A percentile compares a stretch with the other conserved stretches of the same genome.
phyloP scores from a whole-genome alignment of 805 yeast genomes.

The Wickerhamomyces bovis region DNA sequence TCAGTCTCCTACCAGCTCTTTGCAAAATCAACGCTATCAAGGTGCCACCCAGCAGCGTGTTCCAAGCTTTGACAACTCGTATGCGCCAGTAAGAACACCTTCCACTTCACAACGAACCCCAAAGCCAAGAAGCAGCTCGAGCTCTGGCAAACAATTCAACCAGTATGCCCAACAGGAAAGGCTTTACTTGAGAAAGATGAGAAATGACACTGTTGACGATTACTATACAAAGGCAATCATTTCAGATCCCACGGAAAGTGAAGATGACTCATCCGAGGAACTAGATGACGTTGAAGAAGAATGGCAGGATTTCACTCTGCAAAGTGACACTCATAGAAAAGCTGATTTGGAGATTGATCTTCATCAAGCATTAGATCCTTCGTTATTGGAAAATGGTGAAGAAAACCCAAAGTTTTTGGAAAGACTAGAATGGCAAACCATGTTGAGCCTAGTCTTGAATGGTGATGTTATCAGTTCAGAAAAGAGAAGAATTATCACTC shows the following conservation, averaged over 20 bases:
- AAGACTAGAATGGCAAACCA: conserved; percentile 92
- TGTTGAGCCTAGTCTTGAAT: conserved; percentile 83
- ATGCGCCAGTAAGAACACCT: conserved; percentile 23
- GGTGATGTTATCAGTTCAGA: conserved; percentile 94
- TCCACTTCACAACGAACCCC: conserved; percentile 14
- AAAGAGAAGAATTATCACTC: conserved; percentile 66
- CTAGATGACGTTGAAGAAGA: conserved; percentile 27
- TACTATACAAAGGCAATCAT: conserved; percentile 65
- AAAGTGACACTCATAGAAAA: conserved; percentile 25
- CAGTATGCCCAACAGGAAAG: conserved; percentile 48
- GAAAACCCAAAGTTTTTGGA: conserved; percentile 47
- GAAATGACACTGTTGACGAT: conserved; percentile 58
- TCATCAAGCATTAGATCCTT: conserved; percentile 18
- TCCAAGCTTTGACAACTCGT: conserved; percentile 15
- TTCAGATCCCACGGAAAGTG: conserved; percentile 31
- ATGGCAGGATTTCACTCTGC: conserved; percentile 6
- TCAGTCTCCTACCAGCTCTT: conserved; percentile 17
- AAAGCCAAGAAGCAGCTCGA: conserved; percentile 13
- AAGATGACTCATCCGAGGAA: conserved; percentile 26
- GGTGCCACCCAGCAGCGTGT: conserved; percentile 15
- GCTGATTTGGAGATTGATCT: conserved; percentile 45
- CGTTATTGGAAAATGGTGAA: conserved; percentile 15
- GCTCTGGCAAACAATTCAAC: conserved; percentile 9
- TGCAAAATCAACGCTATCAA: conserved; percentile 14
- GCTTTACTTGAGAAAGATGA: conserved; percentile 56